Base-by-base conservation (phyloP, 2,329 filamentous ascomycete genomes). In the Incumbomyces lentus region DNA sequence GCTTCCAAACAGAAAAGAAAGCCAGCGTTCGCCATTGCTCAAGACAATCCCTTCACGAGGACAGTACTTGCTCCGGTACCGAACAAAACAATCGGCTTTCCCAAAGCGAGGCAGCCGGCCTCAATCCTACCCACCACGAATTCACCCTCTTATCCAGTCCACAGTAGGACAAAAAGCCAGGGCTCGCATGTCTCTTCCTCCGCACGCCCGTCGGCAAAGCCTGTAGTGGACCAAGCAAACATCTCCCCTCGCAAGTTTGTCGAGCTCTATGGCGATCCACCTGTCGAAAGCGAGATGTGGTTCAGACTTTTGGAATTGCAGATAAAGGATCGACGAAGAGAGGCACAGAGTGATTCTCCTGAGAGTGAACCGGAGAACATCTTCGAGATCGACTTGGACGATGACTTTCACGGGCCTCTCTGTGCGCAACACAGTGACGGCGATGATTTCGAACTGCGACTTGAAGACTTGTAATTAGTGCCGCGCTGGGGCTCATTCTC, bases 41-140 rank as follows among this genome's bases (percentile, higher is more conserved):
- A 2, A 65, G 69, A 6, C 74, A 74, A 50, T 65, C 71, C 1
- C 71, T 71, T n/a, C 60, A 64, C 8, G 71, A 76, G 55, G 76
- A 79, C 39, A 76, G 73, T 7, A 71, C 75, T 83, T 1, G 73
- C 77, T 17, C 77, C 76, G 5, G 80, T 79, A 5, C 94, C 88
- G 1, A 79, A 81, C 52, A 89, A 79, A 46, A 95, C 88, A 0
- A 74, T 95, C 35, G 89, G 89, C 13, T 95, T 94, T 61, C 85
- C 78, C 47, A 86, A 84, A 62, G 88, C 89, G 30, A 78, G 86
- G 30, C 68, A 69, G 10, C 68, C 72, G 2, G 71, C 71, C 16
- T 63, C 63, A 6, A 62, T 61, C 19, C 52, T 71, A 4, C 59
- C 55, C 3, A 43, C 42, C 17, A 34, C 17, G 34, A 46, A 44